Conservation (phyloP, 306 rosid species). For the Cyamopsis tetragonoloba region DNA sequence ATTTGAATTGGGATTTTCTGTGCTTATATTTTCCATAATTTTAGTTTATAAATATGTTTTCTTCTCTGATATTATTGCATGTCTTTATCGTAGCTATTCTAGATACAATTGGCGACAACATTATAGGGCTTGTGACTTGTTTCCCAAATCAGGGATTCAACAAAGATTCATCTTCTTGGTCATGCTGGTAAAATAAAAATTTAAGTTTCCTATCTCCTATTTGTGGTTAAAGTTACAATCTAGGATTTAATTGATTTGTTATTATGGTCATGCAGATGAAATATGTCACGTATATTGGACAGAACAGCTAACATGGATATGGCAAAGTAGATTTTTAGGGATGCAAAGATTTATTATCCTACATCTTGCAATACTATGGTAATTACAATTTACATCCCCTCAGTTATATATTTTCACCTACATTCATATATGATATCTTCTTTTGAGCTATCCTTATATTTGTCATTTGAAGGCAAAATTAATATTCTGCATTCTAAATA, state of each 20-base stretch:
- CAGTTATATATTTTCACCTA: background rate
- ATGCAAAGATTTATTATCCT: constrained; percentile 77
- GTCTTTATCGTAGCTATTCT: constrained; percentile 72
- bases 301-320: constrained; percentile 65
- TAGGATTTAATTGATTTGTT: constrained; percentile 20
- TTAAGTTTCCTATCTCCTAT: background rate
- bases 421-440: background rate
- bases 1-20: background rate
- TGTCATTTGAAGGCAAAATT: too few species aligned
- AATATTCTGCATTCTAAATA: too few species aligned
- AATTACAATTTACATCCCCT: constrained; percentile 20
- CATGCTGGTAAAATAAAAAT: constrained; percentile 60
- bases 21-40: background rate
- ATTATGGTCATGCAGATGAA: constrained; percentile 55
- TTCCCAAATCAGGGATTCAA: constrained; percentile 74
- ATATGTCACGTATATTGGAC: constrained; percentile 84
- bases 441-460: background rate
- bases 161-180: constrained; percentile 97
- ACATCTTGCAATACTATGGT: constrained; percentile 92
- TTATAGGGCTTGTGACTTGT: constrained; percentile 93
- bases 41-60: background rate
- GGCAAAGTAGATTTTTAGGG: constrained; percentile 72
- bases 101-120: constrained; percentile 58
- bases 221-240: background rate
- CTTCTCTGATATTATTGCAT: constrained; percentile 32